Base-by-base conservation (phyloP, 192 early-diverging fungal genomes). In the Gryganskiella cystojenkinii region DNA sequence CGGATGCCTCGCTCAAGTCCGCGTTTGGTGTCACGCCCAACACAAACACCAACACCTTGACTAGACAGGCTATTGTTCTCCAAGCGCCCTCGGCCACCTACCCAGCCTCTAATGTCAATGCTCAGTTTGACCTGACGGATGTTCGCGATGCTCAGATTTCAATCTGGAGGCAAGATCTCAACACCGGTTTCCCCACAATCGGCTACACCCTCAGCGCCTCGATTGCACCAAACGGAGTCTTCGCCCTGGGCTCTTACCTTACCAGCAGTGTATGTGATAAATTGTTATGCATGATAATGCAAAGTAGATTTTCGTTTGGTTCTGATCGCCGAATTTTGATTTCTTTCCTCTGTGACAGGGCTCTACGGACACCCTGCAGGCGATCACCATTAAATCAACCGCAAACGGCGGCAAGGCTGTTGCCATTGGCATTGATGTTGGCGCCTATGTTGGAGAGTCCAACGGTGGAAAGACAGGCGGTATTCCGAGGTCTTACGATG, bases 141-240 rank as follows among this genome's bases (percentile, higher is more conserved):
- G 42, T 45, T 34, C 51, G 52, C 28, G 64, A 65, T 54, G 52
- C 40, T 15, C 40, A 64, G 40, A 64, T 64, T 24, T 51, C 62
- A 25, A 9, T 64, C 31, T 64, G 50, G 35, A 31, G 22, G 13
- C 13, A 52, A 0, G 5, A 1, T 47, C 13, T 4, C 5, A 13
- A 54, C 14, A 53, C 50, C 24, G 49, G 62, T 24, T 64, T 64
- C 62, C n/a, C 62, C 4, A 64, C 62, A 3, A 53, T 64, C n/a
- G 62, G 62, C 20, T 64, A 64, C 22, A 42, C 62, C n/a, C 20
- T 40, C 11, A 13, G n/a, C 11, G 4, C 45, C 27, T n/a, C n/a
- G n/a, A n/a, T n/a, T n/a, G n/a, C n/a, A n/a, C n/a, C n/a, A n/a
- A n/a, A n/a, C n/a, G 61, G 61, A 1, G 46, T 34, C 61, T 34